phyloP scores from a whole-genome alignment of 805 yeast species.

The Candida qinlingensis region DNA sequence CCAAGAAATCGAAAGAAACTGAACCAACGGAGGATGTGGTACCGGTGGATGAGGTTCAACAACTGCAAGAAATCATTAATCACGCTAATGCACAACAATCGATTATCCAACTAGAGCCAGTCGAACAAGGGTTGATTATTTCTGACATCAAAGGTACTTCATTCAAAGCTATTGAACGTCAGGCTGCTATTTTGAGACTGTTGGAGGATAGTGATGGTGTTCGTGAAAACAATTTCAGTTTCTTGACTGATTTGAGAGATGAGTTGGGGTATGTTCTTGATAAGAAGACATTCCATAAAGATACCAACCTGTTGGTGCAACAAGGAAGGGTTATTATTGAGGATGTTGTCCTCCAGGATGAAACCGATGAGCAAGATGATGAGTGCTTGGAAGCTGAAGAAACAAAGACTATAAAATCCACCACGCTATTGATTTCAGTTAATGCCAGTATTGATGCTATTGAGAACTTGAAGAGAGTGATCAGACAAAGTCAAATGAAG shows the following conservation, averaged over 20 bases:
- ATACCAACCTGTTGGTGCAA: slow-evolving; percentile 31
- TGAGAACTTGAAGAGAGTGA: slow-evolving; percentile 7
- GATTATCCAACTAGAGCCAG: neutral
- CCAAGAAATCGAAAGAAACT: neutral
- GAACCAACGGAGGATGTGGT: neutral
- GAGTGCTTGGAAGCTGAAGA: slow-evolving; percentile 5
- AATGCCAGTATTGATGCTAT: slow-evolving; percentile 20
- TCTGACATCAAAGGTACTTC: slow-evolving; percentile 36
- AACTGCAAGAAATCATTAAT: slow-evolving; percentile 1
- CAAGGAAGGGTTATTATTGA: slow-evolving; percentile 26
- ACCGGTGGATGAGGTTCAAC: neutral
- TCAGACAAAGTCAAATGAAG: neutral
- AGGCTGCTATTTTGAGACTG: slow-evolving; percentile 36
- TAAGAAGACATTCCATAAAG: slow-evolving; percentile 46
- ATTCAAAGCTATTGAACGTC: slow-evolving; percentile 39
- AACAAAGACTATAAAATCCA: neutral
- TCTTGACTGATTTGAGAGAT: slow-evolving; percentile 38
- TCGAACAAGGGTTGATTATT: slow-evolving; percentile 9
- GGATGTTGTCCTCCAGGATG: slow-evolving; percentile 20
- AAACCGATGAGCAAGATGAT: neutral
- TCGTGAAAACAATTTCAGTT: slow-evolving; percentile 34
- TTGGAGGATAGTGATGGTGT: slow-evolving; percentile 42
- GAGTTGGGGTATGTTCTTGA: slow-evolving; percentile 43
- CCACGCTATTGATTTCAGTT: slow-evolving; percentile 24
- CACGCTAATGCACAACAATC: neutral